Base-by-base conservation (phyloP, 2,329 filamentous ascomycete species). In the Talaromyces sp. region DNA sequence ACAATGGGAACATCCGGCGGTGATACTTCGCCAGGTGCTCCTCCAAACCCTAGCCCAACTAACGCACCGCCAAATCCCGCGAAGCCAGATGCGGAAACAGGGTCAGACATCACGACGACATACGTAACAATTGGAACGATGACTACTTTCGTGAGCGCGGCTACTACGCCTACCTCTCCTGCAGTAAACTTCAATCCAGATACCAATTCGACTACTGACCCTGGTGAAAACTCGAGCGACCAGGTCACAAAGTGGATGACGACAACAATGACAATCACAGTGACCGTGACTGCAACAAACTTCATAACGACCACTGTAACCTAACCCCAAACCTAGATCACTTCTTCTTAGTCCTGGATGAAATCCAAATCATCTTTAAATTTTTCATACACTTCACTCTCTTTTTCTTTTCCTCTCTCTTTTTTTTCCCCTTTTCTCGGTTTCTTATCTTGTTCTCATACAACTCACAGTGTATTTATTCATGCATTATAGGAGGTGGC, bases 281-380 rank as follows among this genome's bases (percentile, higher is more conserved):
- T 57, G 34, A 69, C 68, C 3, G 64, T 66, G 23, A 68, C 65
- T 10, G 63, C 62, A 5, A 69, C 64, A 18, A 14, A 34, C 1
- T 57, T 47, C 23, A 10, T 23, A 9, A 23, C 42, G 36, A 12
- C n/a, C 31, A 63, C 60, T 12, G 58, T 50, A 28, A 62, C 62
- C 12, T 18, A 58, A n/a, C 44, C 28, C 6, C 14, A 40, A 27
- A 59, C 53, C n/a, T 31, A 8, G 31, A 47, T 31, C 14, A 31
- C 51, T 36, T 18, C 28, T n/a, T 34, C 8, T 51, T 27, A 23
- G 18, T 51, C 44, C 12, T 51, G 36, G 8, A 40, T 40, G 36
- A 40, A n/a, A 28, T 18, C 9, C 9, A 55, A 54, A 33, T 55
- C 27, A n/a, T 18, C n/a, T 9, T 34, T 33, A 18, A 34, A 3